Evolutionary conservation across 352 stramenopile genomes (phyloP).

Genomic region (Globisporangium nodosum): DNA sequence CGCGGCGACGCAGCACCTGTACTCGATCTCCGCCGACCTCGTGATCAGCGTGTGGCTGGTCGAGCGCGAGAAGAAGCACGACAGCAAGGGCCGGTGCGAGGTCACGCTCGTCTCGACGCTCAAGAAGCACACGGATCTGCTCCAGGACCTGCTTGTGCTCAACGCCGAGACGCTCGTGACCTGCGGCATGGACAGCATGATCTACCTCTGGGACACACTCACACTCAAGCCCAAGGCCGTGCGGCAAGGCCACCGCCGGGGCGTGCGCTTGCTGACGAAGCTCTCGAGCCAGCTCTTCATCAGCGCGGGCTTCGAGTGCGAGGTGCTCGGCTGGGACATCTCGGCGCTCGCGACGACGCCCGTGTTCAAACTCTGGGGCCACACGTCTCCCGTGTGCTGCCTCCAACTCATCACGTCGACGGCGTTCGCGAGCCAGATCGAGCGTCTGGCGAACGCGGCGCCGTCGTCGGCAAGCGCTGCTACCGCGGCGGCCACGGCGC

Average conservation of each 20-base stretch:
- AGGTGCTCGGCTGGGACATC: conserved; percentile 74
- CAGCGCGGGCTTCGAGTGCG: conserved; percentile 66
- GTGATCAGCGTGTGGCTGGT: conserved; percentile 65
- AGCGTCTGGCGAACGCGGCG: background rate
- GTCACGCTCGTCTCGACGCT: conserved; percentile 46
- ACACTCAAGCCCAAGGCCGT: conserved; percentile 37
- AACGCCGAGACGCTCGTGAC: conserved; percentile 64
- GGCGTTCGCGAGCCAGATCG: conserved; percentile 9
- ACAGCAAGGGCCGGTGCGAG: conserved; percentile 39
- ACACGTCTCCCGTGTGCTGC: conserved; percentile 58
- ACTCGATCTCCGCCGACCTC: conserved; percentile 68
- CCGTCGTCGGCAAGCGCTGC: conserved; percentile 4
- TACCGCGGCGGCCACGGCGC: conserved; percentile 13
- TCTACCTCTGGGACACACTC: conserved; percentile 65
- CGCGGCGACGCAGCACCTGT: conserved; percentile 38
- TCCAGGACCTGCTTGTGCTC: conserved; percentile 69
- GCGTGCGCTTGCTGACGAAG: conserved; percentile 56
- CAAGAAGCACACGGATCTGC: conserved; percentile 63
- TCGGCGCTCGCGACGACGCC: conserved; percentile 47
- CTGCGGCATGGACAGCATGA: conserved; percentile 74
- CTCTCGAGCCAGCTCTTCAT: conserved; percentile 67
- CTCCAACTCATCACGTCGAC: conserved; percentile 57
- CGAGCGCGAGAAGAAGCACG: conserved; percentile 25
- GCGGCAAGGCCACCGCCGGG: conserved; percentile 54
- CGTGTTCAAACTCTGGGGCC: conserved; percentile 65